These are phyloP conservation scores for Mucor piriformis DNA, from an alignment of 371 early-diverging fungal genomes.

Conservation along the genomic window DNA sequence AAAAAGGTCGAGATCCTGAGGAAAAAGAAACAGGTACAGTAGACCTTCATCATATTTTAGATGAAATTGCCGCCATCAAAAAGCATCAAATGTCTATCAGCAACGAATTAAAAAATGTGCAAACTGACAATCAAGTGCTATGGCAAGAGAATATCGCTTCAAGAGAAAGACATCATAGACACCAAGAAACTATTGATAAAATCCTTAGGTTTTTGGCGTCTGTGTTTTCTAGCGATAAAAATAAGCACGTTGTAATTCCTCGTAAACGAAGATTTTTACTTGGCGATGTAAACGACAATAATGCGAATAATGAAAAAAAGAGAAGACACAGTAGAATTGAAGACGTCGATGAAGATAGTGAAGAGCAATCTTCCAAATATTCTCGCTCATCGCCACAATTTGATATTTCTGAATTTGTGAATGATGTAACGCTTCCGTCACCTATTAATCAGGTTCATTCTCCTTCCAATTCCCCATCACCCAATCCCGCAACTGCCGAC, in stretches of 20 bases:
- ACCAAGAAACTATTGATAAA: slow-evolving; percentile 93
- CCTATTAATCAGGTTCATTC: slow-evolving; percentile 1
- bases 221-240: slow-evolving; percentile 72
- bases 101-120: slow-evolving; percentile 82
- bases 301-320: slow-evolving; percentile 7
- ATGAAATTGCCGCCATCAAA: slow-evolving; percentile 87
- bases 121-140: slow-evolving; percentile 85
- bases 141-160: slow-evolving; percentile 84
- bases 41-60: slow-evolving; percentile 65
- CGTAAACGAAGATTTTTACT: slow-evolving; percentile 55
- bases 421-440: slow-evolving; percentile 10
- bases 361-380: slow-evolving; percentile 22
- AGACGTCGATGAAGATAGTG: slow-evolving; percentile 31
- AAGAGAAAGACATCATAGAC: slow-evolving; percentile 78
- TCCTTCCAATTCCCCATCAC: slow-evolving; percentile 4
- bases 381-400: slow-evolving; percentile 14
- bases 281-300: slow-evolving; percentile 26
- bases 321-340: slow-evolving; percentile 30
- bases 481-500: slow-evolving; percentile 32
- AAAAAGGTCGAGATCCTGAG: slow-evolving; percentile 56
- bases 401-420: slow-evolving; percentile 30
- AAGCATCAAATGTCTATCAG: slow-evolving; percentile 89
- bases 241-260: slow-evolving; percentile 55
- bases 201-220: slow-evolving; percentile 81
- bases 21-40: slow-evolving; percentile 55